Conservation (phyloP, 257 asterid genomes). For the Mitragyna speciosa region DNA sequence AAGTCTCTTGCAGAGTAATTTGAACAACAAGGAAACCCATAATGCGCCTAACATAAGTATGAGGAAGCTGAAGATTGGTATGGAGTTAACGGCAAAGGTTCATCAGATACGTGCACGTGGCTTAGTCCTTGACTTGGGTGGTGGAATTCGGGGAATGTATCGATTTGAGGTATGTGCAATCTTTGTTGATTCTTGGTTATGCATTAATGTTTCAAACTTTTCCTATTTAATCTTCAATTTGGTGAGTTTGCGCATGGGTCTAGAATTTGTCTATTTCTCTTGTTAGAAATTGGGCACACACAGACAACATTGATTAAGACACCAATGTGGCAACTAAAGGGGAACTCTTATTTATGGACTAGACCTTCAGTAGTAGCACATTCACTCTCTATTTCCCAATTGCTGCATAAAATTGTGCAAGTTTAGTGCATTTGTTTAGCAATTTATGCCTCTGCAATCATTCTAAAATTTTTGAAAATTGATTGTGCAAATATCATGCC, state of each 20-base stretch:
- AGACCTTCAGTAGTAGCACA: background rate
- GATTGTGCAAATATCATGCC: background rate
- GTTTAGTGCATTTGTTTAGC: background rate
- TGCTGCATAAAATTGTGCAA: background rate
- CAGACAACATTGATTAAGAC: background rate
- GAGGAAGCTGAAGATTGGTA: constrained; percentile 71
- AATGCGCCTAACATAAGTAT: constrained; percentile 43
- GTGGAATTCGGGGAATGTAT: constrained; percentile 78
- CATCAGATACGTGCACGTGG: constrained; percentile 82
- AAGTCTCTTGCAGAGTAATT: constrained; percentile 7
- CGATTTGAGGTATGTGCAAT: constrained; percentile 68
- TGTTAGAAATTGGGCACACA: background rate
- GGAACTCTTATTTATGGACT: background rate
- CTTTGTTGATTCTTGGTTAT: background rate
- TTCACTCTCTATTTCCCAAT: background rate
- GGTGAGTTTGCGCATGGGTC: background rate
- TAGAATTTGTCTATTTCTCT: background rate
- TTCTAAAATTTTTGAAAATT: background rate
- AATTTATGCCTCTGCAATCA: background rate
- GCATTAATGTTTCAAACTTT: background rate
- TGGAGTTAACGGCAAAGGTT: constrained; percentile 69
- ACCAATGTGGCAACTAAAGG: background rate
- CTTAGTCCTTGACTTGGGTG: constrained; percentile 86
- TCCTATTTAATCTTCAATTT: background rate
- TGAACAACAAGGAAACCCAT: constrained; percentile 27